Percentiles rank a stretch among this genome's conserved stretches.
Conservation (phyloP, 2,329 filamentous ascomycete species). For the Neofusicoccum parvum region DNA sequence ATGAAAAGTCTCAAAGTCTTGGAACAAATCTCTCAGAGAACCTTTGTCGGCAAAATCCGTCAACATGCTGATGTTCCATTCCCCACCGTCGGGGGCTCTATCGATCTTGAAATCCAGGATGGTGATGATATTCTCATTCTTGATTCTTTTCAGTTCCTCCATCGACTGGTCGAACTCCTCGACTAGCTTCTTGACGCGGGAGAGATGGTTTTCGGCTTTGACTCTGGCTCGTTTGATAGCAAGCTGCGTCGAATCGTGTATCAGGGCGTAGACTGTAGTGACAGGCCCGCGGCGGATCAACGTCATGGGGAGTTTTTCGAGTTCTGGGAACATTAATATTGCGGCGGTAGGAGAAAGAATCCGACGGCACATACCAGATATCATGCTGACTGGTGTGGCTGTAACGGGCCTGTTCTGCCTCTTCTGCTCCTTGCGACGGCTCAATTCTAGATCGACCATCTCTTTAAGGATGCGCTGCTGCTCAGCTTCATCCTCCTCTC, state of each 20-base stretch:
- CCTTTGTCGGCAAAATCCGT: slow-evolving; percentile 79
- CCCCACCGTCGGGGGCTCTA: slow-evolving; percentile 43
- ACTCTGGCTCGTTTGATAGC: slow-evolving; percentile 59
- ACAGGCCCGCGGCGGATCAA: slow-evolving; percentile 53
- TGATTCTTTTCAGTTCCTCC: slow-evolving; percentile 72
- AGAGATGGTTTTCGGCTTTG: slow-evolving; percentile 60
- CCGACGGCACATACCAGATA: background rate
- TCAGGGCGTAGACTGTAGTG: slow-evolving; percentile 71
- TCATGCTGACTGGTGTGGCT: background rate
- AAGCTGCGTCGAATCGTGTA: slow-evolving; percentile 61
- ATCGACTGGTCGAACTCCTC: slow-evolving; percentile 76
- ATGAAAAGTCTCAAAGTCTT: slow-evolving; percentile 73
- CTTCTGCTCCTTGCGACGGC: slow-evolving; percentile 67
- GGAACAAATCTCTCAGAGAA: slow-evolving; percentile 78
- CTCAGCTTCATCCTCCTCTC: slow-evolving; percentile 57
- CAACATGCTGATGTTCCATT: slow-evolving; percentile 75
- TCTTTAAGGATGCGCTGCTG: slow-evolving; percentile 71
- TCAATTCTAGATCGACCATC: slow-evolving; percentile 73
- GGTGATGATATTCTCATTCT: slow-evolving; percentile 75
- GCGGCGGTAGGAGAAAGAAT: slow-evolving; percentile 60
- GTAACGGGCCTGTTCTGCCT: slow-evolving; percentile 54
- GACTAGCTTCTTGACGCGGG: slow-evolving; percentile 73
- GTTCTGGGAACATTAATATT: slow-evolving; percentile 67
- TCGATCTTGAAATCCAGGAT: slow-evolving; percentile 80
- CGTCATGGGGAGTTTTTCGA: slow-evolving; percentile 49